phyloP scores from a whole-genome alignment of 2,329 filamentous ascomycete species.

The Pseudopyricularia javanii region DNA sequence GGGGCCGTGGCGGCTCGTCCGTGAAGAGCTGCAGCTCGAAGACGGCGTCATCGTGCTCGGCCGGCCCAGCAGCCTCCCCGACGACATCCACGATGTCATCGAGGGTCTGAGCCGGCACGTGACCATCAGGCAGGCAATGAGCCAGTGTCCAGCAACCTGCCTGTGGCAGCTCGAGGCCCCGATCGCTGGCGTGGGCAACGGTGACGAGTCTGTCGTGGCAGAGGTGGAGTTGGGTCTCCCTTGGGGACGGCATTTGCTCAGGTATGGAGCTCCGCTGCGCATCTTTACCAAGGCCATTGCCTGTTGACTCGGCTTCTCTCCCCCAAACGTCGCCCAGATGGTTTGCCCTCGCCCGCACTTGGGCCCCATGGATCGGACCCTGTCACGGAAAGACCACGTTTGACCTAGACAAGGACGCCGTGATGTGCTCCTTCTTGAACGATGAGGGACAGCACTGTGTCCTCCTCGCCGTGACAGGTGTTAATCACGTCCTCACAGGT shows the following conservation, averaged over 20 bases:
- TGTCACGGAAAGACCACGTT: conserved; percentile 63
- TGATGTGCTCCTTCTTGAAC: conserved; percentile 68
- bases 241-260: conserved; percentile 36
- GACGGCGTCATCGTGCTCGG: conserved; percentile 48
- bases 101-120: conserved; percentile 43
- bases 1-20: conserved; percentile 58
- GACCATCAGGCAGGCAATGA: conserved; percentile 37
- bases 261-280: conserved; percentile 23
- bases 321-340: conserved; percentile 40
- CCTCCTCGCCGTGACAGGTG: conserved; percentile 64
- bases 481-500: conserved; percentile 56
- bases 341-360: conserved; percentile 71
- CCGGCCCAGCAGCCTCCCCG: conserved; percentile 12
- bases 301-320: conserved; percentile 7
- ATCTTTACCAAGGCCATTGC: neutral
- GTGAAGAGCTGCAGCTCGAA: conserved; percentile 46
- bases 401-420: conserved; percentile 60
- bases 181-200: conserved; percentile 42
- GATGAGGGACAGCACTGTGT: conserved; percentile 62
- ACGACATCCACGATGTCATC: conserved; percentile 43
- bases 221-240: conserved; percentile 50
- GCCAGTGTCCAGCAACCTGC: conserved; percentile 56
- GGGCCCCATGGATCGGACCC: conserved; percentile 80
- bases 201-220: conserved; percentile 44
- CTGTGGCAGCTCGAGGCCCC: conserved; percentile 55